Evolutionary conservation across 495 filamentous ascomycete genomes (phyloP).

Genomic region (Aspergillus baeticus): DNA sequence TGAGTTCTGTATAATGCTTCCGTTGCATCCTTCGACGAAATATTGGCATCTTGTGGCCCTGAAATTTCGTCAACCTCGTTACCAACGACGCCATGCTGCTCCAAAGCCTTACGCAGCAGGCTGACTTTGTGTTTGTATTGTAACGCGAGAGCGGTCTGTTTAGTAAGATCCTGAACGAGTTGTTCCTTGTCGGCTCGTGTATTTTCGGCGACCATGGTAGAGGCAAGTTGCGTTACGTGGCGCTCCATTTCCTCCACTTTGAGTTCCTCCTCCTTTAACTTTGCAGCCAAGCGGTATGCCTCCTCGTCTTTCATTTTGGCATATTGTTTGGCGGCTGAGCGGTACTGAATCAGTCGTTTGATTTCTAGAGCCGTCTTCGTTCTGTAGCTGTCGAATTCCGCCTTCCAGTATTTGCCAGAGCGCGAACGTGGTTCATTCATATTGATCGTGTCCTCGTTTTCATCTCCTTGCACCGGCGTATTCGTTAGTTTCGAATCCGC

Average conservation of each 20-base stretch:
- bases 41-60: conserved; percentile 44
- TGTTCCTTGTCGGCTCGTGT: conserved; percentile 47
- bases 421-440: conserved; percentile 76
- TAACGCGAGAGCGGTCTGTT: conserved; percentile 65
- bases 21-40: conserved; percentile 40
- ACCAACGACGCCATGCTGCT: conserved; percentile 43
- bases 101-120: conserved; percentile 54
- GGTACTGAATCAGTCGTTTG: conserved; percentile 74
- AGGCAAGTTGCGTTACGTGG: conserved; percentile 59
- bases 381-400: conserved; percentile 80
- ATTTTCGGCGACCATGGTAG: conserved; percentile 49
- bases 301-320: conserved; percentile 87
- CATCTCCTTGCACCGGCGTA: conserved; percentile 21
- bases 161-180: conserved; percentile 57
- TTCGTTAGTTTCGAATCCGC: conserved; percentile 4
- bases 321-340: conserved; percentile 80
- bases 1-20: conserved; percentile 41
- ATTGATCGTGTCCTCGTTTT: conserved; percentile 69
- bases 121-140: conserved; percentile 68
- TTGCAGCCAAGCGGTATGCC: conserved; percentile 67
- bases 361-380: conserved; percentile 75
- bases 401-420: conserved; percentile 93
- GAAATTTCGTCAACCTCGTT: conserved; percentile 39
- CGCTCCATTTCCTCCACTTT: conserved; percentile 53
- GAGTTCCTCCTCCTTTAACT: conserved; percentile 63